Evolutionary conservation across 768 basidiomycete genomes (phyloP).

Genomic region (Leccinum boreale): DNA sequence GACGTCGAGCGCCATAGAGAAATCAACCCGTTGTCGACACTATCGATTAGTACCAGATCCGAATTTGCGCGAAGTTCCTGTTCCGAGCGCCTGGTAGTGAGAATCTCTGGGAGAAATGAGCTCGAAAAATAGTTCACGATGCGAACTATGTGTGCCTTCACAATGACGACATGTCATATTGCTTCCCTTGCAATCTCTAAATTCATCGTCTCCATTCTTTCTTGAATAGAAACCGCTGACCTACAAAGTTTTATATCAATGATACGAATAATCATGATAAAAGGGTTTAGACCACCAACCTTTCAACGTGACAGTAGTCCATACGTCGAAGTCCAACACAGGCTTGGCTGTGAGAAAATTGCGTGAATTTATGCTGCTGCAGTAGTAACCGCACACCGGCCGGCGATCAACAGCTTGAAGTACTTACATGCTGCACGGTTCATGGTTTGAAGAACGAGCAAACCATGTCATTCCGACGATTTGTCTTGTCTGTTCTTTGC

Average conservation of each 20-base stretch:
- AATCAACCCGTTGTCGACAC: background rate
- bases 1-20: background rate
- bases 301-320: background rate
- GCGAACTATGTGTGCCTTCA: background rate
- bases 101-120: background rate
- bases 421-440: background rate
- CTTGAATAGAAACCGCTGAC: background rate
- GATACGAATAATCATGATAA: too few relatives aligned
- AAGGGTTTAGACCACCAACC: background rate
- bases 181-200: conserved; percentile 6
- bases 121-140: background rate
- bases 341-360: background rate
- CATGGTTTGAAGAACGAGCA: background rate
- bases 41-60: background rate
- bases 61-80: conserved; percentile 3
- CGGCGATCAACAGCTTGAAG: too few relatives aligned
- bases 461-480: background rate
- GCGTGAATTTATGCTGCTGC: background rate
- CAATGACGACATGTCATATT: background rate
- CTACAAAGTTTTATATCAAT: too few relatives aligned
- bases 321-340: background rate
- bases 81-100: background rate
- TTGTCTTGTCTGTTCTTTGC: background rate
- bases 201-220: conserved; percentile 1
- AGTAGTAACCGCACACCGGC: too few relatives aligned